Evolutionary conservation across 148 eudicot species (phyloP).

Genomic region (Cornus kousa): DNA sequence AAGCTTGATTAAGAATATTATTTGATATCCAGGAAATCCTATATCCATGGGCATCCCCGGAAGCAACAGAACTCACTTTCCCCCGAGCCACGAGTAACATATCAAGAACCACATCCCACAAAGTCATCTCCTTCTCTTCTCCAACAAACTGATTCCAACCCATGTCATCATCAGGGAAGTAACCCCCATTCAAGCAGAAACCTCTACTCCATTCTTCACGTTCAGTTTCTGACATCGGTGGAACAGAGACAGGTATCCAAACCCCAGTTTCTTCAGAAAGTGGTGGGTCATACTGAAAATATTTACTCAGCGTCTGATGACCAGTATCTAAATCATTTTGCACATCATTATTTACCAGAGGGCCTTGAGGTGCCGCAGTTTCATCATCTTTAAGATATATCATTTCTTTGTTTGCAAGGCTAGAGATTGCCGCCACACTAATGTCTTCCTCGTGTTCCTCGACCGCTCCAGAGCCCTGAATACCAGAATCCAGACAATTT

Average conservation of each 20-base stretch:
- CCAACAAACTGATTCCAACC: conserved; percentile 35
- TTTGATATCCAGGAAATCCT: conserved; percentile 33
- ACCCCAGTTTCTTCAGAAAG: conserved; percentile 58
- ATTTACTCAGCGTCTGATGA: conserved; percentile 31
- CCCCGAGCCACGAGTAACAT: conserved; percentile 57
- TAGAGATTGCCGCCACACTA: no score
- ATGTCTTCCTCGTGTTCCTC: no score
- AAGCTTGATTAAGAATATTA: conserved; percentile 53
- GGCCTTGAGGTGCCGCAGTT: no score
- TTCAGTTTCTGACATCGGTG: conserved; percentile 54
- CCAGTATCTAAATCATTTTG: not conserved
- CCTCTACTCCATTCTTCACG: conserved; percentile 62
- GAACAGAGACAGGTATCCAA: conserved; percentile 75
- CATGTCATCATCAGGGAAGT: conserved; percentile 36
- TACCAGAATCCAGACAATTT: no score
- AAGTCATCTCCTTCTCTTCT: conserved; percentile 56
- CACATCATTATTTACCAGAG: no score
- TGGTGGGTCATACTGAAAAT: conserved; percentile 60
- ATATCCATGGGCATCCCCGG: conserved; percentile 30
- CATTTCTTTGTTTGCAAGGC: no score
- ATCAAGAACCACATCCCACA: conserved; percentile 73
- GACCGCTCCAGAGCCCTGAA: no score
- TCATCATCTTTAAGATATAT: no score
- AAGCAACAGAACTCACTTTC: conserved; percentile 44
- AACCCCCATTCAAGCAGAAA: conserved; percentile 47